These are phyloP conservation scores for Metroxylon sagu DNA, from an alignment of 176 grass and related monocot genomes.

Conservation along the genomic window DNA sequence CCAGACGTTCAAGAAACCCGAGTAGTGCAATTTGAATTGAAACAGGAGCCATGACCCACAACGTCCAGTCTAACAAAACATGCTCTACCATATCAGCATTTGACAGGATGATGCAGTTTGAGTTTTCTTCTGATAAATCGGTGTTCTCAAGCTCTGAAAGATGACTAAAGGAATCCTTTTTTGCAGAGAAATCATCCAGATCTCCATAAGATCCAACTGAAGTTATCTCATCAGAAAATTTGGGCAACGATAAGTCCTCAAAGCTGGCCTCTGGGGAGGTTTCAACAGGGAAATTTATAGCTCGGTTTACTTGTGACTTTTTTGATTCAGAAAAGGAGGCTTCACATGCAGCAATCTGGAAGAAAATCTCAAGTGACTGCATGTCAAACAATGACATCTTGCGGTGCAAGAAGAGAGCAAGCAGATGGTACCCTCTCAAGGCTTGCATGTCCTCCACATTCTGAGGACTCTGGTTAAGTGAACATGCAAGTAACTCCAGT, in stretches of 20 bases:
- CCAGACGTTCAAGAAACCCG: slow-evolving; percentile 96
- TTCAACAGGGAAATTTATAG: slow-evolving; percentile 54
- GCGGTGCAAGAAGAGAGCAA: slow-evolving; percentile 80
- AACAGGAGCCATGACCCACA: slow-evolving; percentile 90
- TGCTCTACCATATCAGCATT: slow-evolving; percentile 99
- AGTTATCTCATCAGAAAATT: slow-evolving; percentile 75
- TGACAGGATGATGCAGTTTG: slow-evolving; percentile 90
- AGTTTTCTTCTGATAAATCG: slow-evolving; percentile 63
- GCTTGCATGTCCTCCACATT: slow-evolving; percentile 90
- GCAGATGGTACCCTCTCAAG: slow-evolving; percentile 89
- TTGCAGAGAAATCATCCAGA: slow-evolving; percentile 62
- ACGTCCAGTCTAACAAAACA: slow-evolving; percentile 95
- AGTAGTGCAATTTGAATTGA: slow-evolving; percentile 95
- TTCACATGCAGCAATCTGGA: slow-evolving; percentile 97
- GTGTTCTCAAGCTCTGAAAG: slow-evolving; percentile 89
- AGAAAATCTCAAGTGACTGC: slow-evolving; percentile 98
- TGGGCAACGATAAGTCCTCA: slow-evolving; percentile 82
- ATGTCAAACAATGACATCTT: slow-evolving; percentile 93
- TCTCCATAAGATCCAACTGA: slow-evolving; percentile 88
- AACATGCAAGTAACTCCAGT: slow-evolving; percentile 79
- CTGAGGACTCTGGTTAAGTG: slow-evolving; percentile 85
- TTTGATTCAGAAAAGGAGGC: slow-evolving; percentile 88
- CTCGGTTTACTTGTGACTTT: slow-evolving; percentile 54
- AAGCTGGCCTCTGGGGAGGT: slow-evolving; percentile 55
- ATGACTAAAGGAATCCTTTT: slow-evolving; percentile 95